These are phyloP conservation scores for Aphelidium insulamus DNA, from an alignment of 371 early-diverging fungal genomes.

Conservation along the genomic window DNA sequence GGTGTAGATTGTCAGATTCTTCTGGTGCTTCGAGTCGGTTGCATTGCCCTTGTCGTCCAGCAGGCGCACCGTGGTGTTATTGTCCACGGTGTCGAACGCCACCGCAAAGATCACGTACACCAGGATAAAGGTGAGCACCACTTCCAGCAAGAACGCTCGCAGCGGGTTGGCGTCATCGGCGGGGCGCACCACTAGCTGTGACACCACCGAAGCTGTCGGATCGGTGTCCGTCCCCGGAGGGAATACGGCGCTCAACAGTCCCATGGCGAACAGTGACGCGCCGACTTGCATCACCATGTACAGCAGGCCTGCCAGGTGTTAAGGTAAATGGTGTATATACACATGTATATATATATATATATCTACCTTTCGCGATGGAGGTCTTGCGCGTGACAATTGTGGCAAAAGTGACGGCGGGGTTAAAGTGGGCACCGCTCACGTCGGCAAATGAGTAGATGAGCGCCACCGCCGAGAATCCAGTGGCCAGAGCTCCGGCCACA, in stretches of 20 bases:
- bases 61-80: constrained; percentile 14
- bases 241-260: constrained; percentile 24
- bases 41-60: constrained; percentile 3
- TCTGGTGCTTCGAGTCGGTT: constrained; percentile 7
- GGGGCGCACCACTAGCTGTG: constrained; percentile 16
- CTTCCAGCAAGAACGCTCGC: constrained; percentile 29
- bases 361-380: constrained; percentile 20
- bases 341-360: no score
- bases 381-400: constrained; percentile 36
- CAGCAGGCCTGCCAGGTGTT: constrained; percentile 14
- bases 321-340: not conserved
- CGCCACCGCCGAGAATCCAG: constrained; percentile 29
- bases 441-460: constrained; percentile 50
- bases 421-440: constrained; percentile 32
- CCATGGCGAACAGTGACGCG: constrained; percentile 28
- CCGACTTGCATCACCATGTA: constrained; percentile 33
- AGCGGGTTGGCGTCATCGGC: constrained; percentile 9
- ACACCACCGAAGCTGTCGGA: constrained; percentile 10
- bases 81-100: constrained; percentile 44
- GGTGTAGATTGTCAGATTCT: constrained; percentile 30
- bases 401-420: constrained; percentile 47
- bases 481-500: constrained; percentile 23
- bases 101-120: constrained; percentile 49
- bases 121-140: constrained; percentile 36
- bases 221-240: constrained; percentile 15